These are phyloP conservation scores for Suillus ampliporus DNA, from an alignment of 768 basidiomycete genomes.

Conservation along the genomic window DNA sequence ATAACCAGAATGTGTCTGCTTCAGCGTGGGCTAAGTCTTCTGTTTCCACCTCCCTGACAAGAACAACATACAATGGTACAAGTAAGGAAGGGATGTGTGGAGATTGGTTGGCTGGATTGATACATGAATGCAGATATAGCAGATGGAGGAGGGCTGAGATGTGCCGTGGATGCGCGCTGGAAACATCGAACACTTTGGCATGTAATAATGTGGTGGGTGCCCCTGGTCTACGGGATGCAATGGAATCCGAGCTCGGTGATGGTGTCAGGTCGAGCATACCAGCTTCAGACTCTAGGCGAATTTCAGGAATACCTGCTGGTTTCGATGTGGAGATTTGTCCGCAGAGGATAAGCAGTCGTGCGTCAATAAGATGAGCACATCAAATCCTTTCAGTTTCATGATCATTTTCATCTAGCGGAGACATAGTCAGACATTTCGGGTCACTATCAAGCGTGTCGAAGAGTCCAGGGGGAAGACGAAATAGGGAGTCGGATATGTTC, in stretches of 20 bases:
- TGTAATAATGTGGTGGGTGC: slow-evolving; percentile 52
- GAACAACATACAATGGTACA: slow-evolving; percentile 67
- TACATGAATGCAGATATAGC: slow-evolving; percentile 69
- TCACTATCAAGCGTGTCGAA: slow-evolving; percentile 58
- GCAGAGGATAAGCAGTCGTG: slow-evolving; percentile 54
- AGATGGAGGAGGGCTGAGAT: slow-evolving; percentile 69
- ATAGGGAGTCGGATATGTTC: slow-evolving; percentile 59
- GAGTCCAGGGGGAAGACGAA: slow-evolving; percentile 55
- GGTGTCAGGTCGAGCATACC: slow-evolving; percentile 11
- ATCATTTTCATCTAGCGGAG: slow-evolving; percentile 57
- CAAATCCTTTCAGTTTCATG: slow-evolving; percentile 53
- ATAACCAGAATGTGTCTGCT: slow-evolving; percentile 84
- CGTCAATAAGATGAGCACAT: slow-evolving; percentile 58
- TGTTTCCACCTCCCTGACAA: slow-evolving; percentile 64
- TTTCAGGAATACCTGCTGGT: slow-evolving; percentile 43
- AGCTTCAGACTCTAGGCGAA: slow-evolving; percentile 41
- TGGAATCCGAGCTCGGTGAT: slow-evolving; percentile 43
- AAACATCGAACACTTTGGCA: slow-evolving; percentile 47
- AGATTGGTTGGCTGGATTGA: slow-evolving; percentile 78
- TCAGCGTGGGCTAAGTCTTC: slow-evolving; percentile 71
- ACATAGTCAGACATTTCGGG: slow-evolving; percentile 40
- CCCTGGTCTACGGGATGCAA: slow-evolving; percentile 29
- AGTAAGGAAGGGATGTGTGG: slow-evolving; percentile 71
- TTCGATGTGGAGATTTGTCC: slow-evolving; percentile 29
- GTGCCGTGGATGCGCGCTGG: slow-evolving; percentile 62